Percentiles rank a stretch among this genome's conserved stretches.
Evolutionary conservation across 2,329 filamentous ascomycete species (phyloP).

Genomic region (Meredithiella fracta): DNA sequence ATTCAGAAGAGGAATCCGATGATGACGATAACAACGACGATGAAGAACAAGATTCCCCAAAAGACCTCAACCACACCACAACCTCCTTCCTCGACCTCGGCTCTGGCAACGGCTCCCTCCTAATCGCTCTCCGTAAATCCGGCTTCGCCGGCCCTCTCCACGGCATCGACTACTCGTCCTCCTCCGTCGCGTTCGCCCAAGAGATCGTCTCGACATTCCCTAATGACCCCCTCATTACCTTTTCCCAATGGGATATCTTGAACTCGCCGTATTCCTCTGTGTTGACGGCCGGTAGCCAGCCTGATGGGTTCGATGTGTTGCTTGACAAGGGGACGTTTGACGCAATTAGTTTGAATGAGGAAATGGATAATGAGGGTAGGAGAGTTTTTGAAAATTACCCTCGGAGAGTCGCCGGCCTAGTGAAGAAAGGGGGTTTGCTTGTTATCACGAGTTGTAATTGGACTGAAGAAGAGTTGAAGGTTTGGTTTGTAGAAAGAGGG

Average conservation of each 20-base stretch:
- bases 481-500: constrained; percentile 51
- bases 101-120: constrained; percentile 81
- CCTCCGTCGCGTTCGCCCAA: constrained; percentile 57
- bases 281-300: constrained; percentile 13
- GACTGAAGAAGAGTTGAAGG: constrained; percentile 72
- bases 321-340: constrained; percentile 99
- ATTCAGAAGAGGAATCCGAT: constrained; percentile 10
- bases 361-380: constrained; percentile 32
- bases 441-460: constrained; percentile 95
- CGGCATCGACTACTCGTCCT: constrained; percentile 73
- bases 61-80: constrained; percentile 21
- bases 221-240: constrained; percentile 22
- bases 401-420: constrained; percentile 47
- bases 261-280: constrained; percentile 24
- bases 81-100: constrained; percentile 65
- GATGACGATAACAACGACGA: constrained; percentile 16
- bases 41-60: constrained; percentile 6
- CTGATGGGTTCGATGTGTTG: constrained; percentile 64
- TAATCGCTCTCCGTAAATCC: constrained; percentile 55
- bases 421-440: constrained; percentile 56
- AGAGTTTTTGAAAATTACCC: constrained; percentile 63
- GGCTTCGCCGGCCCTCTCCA: constrained; percentile 54
- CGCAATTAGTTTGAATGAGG: constrained; percentile 62
- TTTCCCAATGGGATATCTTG: constrained; percentile 49
- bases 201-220: constrained; percentile 33